phyloP scores from a whole-genome alignment of 495 filamentous ascomycete species.

The Lophium mytilinum region DNA sequence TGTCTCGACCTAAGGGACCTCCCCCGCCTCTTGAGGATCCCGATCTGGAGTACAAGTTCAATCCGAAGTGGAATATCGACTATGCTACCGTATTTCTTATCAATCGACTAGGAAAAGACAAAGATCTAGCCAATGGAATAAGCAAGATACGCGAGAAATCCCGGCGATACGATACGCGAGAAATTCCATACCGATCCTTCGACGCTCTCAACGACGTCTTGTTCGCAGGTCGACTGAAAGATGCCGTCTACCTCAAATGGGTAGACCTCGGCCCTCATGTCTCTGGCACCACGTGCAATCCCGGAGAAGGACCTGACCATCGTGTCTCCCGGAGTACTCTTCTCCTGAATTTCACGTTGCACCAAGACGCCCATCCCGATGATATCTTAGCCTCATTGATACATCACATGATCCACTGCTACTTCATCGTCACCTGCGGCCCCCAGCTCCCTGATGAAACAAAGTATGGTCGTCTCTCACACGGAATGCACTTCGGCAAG shows the following conservation, averaged over 20 bases:
- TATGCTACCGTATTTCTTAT: constrained; percentile 22
- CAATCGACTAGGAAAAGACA: constrained; percentile 10
- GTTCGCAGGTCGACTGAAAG: constrained; percentile 17
- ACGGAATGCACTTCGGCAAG: constrained; percentile 21
- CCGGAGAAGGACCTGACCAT: constrained; percentile 4
- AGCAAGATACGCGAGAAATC: background rate
- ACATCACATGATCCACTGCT: constrained; percentile 30
- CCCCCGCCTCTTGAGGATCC: constrained; percentile 2
- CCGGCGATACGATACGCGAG: background rate
- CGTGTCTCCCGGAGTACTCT: constrained; percentile 14
- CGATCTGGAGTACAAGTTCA: constrained; percentile 6
- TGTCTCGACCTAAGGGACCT: background rate
- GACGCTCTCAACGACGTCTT: constrained; percentile 12
- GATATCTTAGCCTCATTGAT: constrained; percentile 17
- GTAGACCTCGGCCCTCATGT: constrained; percentile 4
- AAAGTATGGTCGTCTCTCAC: constrained; percentile 11
- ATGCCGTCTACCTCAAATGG: constrained; percentile 15
- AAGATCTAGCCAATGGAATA: background rate
- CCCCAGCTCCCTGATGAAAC: constrained; percentile 7
- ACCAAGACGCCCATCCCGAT: background rate
- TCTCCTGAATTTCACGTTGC: constrained; percentile 12
- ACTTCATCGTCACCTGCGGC: constrained; percentile 20
- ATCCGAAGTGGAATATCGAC: constrained; percentile 21
- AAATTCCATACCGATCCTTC: constrained; percentile 12
- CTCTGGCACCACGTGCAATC: constrained; percentile 14